Percentiles rank a stretch among this genome's conserved stretches.
phyloP scores from a whole-genome alignment of 768 basidiomycete genomes.

The Podaxis rugospora region DNA sequence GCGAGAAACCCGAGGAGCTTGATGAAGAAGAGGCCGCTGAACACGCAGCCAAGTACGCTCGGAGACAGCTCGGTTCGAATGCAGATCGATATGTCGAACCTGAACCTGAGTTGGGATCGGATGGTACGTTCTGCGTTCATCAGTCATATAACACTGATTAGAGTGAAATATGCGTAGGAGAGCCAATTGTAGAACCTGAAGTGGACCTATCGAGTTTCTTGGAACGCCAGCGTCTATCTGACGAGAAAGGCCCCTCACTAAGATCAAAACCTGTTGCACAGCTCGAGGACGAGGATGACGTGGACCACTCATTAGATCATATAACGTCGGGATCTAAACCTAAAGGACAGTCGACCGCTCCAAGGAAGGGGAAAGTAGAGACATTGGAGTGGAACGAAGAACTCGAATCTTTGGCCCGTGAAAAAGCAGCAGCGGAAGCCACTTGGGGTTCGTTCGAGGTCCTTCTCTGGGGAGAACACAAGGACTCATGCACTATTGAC shows the following conservation, averaged over 20 bases:
- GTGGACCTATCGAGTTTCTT: constrained; percentile 68
- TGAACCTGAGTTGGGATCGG: constrained; percentile 64
- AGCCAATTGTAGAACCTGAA: constrained; percentile 65
- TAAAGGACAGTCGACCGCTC: constrained; percentile 15
- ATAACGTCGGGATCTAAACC: constrained; percentile 32
- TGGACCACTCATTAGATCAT: constrained; percentile 56
- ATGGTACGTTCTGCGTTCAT: constrained; percentile 41
- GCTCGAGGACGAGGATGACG: constrained; percentile 48
- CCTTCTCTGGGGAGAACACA: not conserved
- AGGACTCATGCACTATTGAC: not conserved
- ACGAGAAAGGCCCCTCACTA: constrained; percentile 23
- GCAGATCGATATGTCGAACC: constrained; percentile 71
- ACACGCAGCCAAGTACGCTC: constrained; percentile 44
- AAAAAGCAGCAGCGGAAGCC: constrained; percentile 74
- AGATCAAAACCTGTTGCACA: constrained; percentile 18
- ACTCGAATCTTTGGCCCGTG: constrained; percentile 60
- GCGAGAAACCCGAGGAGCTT: constrained; percentile 42
- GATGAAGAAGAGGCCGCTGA: constrained; percentile 49
- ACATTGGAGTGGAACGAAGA: constrained; percentile 65
- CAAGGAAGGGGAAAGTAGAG: constrained; percentile 61
- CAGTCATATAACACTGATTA: not conserved
- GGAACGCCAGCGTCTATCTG: constrained; percentile 53
- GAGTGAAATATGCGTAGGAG: constrained; percentile 34
- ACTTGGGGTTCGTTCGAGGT: constrained; percentile 49
- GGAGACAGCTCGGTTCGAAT: constrained; percentile 62